Evolutionary conservation across 108 stramenopile genomes (phyloP).

Genomic region (Cyclotella choctawhatcheeana): DNA sequence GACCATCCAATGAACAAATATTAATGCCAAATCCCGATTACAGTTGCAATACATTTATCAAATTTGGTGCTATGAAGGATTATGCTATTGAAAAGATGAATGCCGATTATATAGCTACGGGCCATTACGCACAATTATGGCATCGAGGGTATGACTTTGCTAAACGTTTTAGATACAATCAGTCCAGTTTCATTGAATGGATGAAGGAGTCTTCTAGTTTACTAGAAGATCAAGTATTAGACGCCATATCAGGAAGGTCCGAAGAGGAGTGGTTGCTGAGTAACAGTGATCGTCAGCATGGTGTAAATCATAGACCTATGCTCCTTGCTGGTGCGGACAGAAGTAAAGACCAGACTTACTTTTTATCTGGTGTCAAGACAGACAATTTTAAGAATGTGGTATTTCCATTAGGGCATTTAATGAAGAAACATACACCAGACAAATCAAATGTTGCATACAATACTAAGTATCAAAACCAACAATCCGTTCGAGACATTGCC

Average conservation of each 20-base stretch:
- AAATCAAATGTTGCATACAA: not conserved
- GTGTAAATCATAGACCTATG: slow-evolving; percentile 41
- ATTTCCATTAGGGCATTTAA: slow-evolving; percentile 89
- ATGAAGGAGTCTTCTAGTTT: slow-evolving; percentile 20
- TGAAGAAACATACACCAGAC: slow-evolving; percentile 44
- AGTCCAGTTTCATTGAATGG: slow-evolving; percentile 29
- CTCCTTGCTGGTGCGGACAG: slow-evolving; percentile 79
- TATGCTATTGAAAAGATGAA: slow-evolving; percentile 59
- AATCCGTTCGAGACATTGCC: slow-evolving; percentile 85
- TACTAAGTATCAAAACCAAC: no score
- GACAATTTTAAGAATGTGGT: slow-evolving; percentile 73
- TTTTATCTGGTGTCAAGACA: slow-evolving; percentile 78
- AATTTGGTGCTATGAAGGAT: slow-evolving; percentile 90
- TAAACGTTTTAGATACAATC: not conserved
- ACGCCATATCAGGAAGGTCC: slow-evolving; percentile 34
- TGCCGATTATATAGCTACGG: slow-evolving; percentile 84
- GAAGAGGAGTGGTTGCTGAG: slow-evolving; percentile 51
- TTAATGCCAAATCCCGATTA: slow-evolving; percentile 93
- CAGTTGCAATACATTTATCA: slow-evolving; percentile 90
- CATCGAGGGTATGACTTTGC: slow-evolving; percentile 33
- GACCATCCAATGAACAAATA: slow-evolving; percentile 9
- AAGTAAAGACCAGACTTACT: slow-evolving; percentile 96
- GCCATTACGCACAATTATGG: slow-evolving; percentile 91
- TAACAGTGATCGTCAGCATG: not conserved
- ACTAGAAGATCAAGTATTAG: slow-evolving; percentile 23